Evolutionary conservation across 2,329 filamentous ascomycete species (phyloP), one percentile per base, ranked within the genome.

Genomic region (Trichophyton equinum): DNA sequence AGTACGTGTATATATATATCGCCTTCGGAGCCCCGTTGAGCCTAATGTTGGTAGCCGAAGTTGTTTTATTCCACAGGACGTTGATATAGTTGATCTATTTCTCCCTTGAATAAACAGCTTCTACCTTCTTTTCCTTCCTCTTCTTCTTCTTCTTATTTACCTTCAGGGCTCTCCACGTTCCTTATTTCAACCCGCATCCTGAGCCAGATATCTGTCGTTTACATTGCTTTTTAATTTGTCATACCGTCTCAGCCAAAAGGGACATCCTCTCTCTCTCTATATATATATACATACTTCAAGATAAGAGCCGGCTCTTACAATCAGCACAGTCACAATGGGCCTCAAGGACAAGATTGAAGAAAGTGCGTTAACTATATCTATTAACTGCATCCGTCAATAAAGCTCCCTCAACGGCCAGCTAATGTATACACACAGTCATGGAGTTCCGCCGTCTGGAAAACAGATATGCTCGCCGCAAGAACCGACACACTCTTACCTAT

Each of bases 381-480:
- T 38, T 36, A 57, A 25, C 47, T 53, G 15, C 57, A 44, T 6
- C 22, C 25, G 8, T 56, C n/a, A 57, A 30, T 55, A 4, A 30
- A 30, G 27, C 27, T 30, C 83, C 63, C 79, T 68, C 15, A n/a
- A 9, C 22, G 58, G 22, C 20, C 61, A 64, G 22, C 61, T 59
- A 56, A 62, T 53, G 33, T 25, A 42, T 58, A 56, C 25, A 47
- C 84, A 4, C 40, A 88, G 79, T 76, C 67, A 79, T 95, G 69
- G 91, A 97, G 80, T 84, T 97, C 70, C 94, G 95, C 81, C 89
- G 91, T 57, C 86, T 97, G 67, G 92, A 97, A 78, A 87, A 96
- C 78, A 87, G 90, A 69, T 97, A 97, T 80, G 95, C 91, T 58
- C 88, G 88, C 70, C 87, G 90, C 72, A 90, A 92, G 69, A 89